Evolutionary conservation across 1,284 basidiomycete genomes (phyloP), one percentile per base, ranked within the genome.

Genomic region (Trametes pubescens): DNA sequence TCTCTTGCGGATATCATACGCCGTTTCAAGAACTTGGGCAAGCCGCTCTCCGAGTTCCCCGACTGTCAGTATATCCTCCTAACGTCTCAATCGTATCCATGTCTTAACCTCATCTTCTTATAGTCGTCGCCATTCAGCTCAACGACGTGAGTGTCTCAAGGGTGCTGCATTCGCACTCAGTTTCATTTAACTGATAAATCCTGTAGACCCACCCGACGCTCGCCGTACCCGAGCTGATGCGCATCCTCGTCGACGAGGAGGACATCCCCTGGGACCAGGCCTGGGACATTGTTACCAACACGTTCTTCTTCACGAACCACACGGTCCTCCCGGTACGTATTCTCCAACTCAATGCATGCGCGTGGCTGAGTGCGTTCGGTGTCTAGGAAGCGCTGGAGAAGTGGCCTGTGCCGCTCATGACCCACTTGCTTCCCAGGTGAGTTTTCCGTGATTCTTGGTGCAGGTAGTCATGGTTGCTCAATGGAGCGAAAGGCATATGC

Each of bases 241-340:
- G 95, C 55, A 88, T 98, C 66, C 85, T 92, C 35, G 79, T 93
- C 63, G 93, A 97, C 72, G 95, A 98, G 54, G 95, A 98, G 77
- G 92, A 95, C 44, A 73, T 95, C n/a, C 73, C 82, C 1, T 98
- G 94, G 89, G 86, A 88, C 67, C 74, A 79, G 13, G 95, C 96
- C 0, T 98, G 96, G 96, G 79, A 84, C 32, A 94, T 98, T 70
- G 88, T 90, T 47, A 94, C 88, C 55, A 90, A 91, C 76, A 94
- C 92, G 7, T 96, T 97, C 81, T 94, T 93, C 76, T 98, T 95
- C 81, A 97, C 95, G 21, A 97, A 96, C 75, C 94, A 96, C 78
- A 95, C 93, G 3, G 92, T 94, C 38, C 80, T 92, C 16, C 90
- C 90, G 38, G 90, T 88, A 37, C 48, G 87, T 80, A 13, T 46